Evolutionary conservation across 306 rosid species (phyloP).

Genomic region (Vigna mungo): DNA sequence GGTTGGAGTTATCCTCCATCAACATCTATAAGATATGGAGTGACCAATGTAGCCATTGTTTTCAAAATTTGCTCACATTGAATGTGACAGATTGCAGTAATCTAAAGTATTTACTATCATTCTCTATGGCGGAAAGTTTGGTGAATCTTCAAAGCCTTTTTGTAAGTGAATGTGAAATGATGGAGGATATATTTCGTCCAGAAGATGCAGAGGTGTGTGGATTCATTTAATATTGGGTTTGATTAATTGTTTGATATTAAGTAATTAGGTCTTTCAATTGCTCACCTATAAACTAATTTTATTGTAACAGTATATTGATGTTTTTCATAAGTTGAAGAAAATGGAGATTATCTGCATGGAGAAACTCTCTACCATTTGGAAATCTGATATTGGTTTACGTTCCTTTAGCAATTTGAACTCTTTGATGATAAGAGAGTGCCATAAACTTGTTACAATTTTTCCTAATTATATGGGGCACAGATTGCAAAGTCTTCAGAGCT

Average conservation of each 20-base stretch:
- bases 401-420: slow-evolving; percentile 23
- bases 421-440: slow-evolving; percentile 18
- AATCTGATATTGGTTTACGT: background rate
- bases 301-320: background rate
- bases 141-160: slow-evolving; percentile 31
- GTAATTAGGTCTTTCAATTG: background rate
- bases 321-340: slow-evolving; percentile 35
- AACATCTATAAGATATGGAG: too few relatives aligned
- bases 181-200: slow-evolving; percentile 31
- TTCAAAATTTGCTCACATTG: background rate
- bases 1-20: too few relatives aligned
- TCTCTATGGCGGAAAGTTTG: slow-evolving; percentile 27
- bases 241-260: background rate
- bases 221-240: background rate
- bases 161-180: slow-evolving; percentile 4
- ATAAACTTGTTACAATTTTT: slow-evolving; percentile 34
- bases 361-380: slow-evolving; percentile 32
- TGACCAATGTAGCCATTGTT: too few relatives aligned
- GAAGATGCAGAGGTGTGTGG: background rate
- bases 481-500: slow-evolving; percentile 9
- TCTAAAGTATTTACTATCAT: slow-evolving; percentile 31
- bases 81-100: background rate
- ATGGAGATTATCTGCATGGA: background rate
- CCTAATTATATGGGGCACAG: background rate
- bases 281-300: background rate